Conservation (phyloP, 441 rosid genomes). For the Arabidopsis lyrata region DNA sequence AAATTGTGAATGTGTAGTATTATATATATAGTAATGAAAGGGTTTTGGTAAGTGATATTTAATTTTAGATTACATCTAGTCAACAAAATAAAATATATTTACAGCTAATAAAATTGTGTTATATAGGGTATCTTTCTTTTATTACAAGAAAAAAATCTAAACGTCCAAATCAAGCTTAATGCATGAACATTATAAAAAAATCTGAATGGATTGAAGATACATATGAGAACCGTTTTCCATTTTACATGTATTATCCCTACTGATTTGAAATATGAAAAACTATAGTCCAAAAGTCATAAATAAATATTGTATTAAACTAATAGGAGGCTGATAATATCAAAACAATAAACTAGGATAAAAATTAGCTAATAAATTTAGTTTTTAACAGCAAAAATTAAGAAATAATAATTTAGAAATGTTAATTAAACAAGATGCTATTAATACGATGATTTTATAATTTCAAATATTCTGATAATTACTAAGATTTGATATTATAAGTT, state of each 20-base stretch:
- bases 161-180: background rate
- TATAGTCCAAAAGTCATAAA: background rate
- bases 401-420: background rate
- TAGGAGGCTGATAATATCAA: background rate
- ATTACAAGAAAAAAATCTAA: background rate
- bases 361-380: background rate
- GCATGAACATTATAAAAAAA: background rate
- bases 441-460: background rate
- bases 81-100: background rate
- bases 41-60: background rate
- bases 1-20: background rate
- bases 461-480: background rate
- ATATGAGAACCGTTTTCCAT: background rate
- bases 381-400: background rate
- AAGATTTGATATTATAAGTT: slow-evolving; percentile 4
- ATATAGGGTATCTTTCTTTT: background rate
- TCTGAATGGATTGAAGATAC: background rate
- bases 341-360: background rate
- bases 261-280: background rate
- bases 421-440: background rate
- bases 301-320: too few species aligned
- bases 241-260: background rate
- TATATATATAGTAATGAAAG: slow-evolving; percentile 29
- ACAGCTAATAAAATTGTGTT: background rate
- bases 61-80: background rate